Conservation (phyloP, 805 yeast species). For the Metschnikowia kunwiensis region DNA sequence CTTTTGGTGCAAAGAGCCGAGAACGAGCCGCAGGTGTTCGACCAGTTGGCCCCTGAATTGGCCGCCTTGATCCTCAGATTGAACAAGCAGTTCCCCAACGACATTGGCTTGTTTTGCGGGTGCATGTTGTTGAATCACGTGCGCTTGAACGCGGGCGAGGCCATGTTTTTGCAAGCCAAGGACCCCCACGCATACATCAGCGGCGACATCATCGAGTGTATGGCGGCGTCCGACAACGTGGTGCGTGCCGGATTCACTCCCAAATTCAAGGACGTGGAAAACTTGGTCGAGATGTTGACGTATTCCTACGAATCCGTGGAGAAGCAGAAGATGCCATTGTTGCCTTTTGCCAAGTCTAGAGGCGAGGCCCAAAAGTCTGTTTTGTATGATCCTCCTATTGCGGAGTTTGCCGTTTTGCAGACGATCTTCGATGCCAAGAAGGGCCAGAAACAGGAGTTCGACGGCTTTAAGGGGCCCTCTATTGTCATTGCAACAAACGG, state of each 20-base stretch:
- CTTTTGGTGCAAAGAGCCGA: slow-evolving; percentile 64
- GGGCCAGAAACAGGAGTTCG: slow-evolving; percentile 52
- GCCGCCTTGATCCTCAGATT: slow-evolving; percentile 74
- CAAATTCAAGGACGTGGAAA: slow-evolving; percentile 91
- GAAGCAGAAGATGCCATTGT: slow-evolving; percentile 85
- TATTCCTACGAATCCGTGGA: slow-evolving; percentile 85
- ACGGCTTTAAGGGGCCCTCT: slow-evolving; percentile 80
- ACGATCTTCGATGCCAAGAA: slow-evolving; percentile 53
- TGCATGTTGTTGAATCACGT: slow-evolving; percentile 90
- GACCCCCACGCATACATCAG: slow-evolving; percentile 97
- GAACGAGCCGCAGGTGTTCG: slow-evolving; percentile 56
- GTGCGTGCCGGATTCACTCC: slow-evolving; percentile 99
- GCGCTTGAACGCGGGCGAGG: slow-evolving; percentile 80
- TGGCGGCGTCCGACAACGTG: slow-evolving; percentile 99
- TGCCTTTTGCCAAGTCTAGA: slow-evolving; percentile 51
- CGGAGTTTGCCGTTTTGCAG: slow-evolving; percentile 91
- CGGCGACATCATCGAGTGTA: slow-evolving; percentile 98
- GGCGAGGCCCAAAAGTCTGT: slow-evolving; percentile 62
- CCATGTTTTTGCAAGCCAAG: slow-evolving; percentile 93
- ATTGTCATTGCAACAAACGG: slow-evolving; percentile 84
- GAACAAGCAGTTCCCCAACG: slow-evolving; percentile 86
- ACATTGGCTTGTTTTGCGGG: slow-evolving; percentile 94
- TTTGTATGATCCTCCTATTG: slow-evolving; percentile 93
- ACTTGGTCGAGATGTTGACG: slow-evolving; percentile 86
- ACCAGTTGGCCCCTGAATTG: slow-evolving; percentile 44